Evolutionary conservation across 805 yeast genomes (phyloP), one percentile per base, ranked within the genome.

Genomic region (Saturnispora sanitii): DNA sequence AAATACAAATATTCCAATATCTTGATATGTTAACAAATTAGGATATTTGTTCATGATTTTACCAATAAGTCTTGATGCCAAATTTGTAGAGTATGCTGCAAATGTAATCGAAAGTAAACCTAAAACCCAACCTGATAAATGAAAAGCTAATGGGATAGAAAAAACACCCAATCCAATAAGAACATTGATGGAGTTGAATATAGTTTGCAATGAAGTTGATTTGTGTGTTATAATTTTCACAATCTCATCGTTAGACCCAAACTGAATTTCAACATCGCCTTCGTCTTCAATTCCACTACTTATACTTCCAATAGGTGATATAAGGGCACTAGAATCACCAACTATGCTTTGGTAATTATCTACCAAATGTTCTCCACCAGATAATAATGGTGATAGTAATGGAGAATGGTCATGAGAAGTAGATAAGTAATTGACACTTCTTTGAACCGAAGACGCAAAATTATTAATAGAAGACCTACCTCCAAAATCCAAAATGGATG

Each of bases 111-210:
- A 49, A 1, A 66, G 18, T 0, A 67, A 41, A 0, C 84, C 84
- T 8, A 62, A 42, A 2, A 75, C 49, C 80, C 86, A 76, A 3
- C 94, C 94, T 1, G 87, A 68, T 34, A 77, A 67, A 47, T 66
- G 70, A 41, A 83, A 59, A 2, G 82, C 94, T 45, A 77, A 64
- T 0, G 94, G 88, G 37, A 83, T 63, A 0, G 92, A 79, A 33
- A 83, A 65, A 37, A 83, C 66, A 2, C 90, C 92, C 29, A 83
- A 72, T 0, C 94, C 94, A 47, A 83, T 75, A 22, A 83, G 61
- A 0, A 82, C 82, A 54, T 83, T 83, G 37, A 82, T 77, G 1
- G 88, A 78, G 50, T 83, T 83, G 66, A 82, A 81, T 4, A 80
- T 63, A 0, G 94, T 82, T 55, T 82, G 94, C 1, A 82, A 75